Evolutionary conservation across 495 filamentous ascomycete genomes (phyloP).

Genomic region (Beverwykella pulmonaria): DNA sequence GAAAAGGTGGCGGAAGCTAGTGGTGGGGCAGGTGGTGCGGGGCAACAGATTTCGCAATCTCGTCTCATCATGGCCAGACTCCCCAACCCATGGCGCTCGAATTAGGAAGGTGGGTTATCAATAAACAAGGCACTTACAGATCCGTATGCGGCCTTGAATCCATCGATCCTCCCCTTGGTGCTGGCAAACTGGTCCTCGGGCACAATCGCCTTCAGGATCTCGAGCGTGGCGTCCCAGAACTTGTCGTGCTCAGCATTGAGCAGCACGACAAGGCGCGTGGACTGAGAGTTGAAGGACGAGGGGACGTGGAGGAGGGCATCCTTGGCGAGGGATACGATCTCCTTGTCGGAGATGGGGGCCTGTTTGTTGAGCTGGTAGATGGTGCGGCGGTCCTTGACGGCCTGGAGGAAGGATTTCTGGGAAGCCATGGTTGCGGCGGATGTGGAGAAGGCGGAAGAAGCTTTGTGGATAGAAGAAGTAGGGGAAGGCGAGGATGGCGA

Average conservation of each 20-base stretch:
- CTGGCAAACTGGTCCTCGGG: conserved; percentile 56
- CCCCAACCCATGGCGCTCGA: no score
- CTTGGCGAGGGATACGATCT: conserved; percentile 60
- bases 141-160: conserved; percentile 61
- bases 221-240: conserved; percentile 62
- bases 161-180: conserved; percentile 53
- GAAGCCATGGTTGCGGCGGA: conserved; percentile 29
- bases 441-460: conserved; percentile 7
- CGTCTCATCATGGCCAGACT: not conserved
- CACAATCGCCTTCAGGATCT: conserved; percentile 59
- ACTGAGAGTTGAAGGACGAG: conserved; percentile 68
- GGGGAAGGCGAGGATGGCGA: not conserved
- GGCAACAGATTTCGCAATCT: no score
- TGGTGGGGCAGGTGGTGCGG: not conserved
- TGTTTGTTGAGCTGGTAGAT: conserved; percentile 63
- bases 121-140: conserved; percentile 50
- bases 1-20: not conserved
- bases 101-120: not conserved
- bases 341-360: conserved; percentile 54
- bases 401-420: conserved; percentile 52
- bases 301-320: conserved; percentile 59
- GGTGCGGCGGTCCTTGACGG: conserved; percentile 60
- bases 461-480: not conserved
- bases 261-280: conserved; percentile 62
- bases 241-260: conserved; percentile 65